Evolutionary conservation across 2,329 filamentous ascomycete genomes (phyloP).

Genomic region (Colletotrichum karsti): DNA sequence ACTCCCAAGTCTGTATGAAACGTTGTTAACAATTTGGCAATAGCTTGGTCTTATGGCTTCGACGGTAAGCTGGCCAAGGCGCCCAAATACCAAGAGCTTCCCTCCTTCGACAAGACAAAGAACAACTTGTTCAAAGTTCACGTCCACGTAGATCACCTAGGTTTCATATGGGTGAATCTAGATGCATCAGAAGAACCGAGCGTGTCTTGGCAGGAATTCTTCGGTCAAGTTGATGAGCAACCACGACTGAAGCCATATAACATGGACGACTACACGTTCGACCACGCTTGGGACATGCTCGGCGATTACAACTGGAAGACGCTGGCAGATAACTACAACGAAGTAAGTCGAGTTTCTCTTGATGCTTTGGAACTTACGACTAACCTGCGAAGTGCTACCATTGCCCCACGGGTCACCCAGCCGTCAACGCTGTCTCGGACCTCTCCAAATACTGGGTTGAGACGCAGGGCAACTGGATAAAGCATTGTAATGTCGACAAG

Average conservation of each 20-base stretch:
- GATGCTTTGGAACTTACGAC: too few species aligned
- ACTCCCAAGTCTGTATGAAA: rapidly evolving
- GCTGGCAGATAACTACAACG: not conserved
- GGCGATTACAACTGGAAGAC: not conserved
- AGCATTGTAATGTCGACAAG: constrained; percentile 46
- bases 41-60: not conserved
- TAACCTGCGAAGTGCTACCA: not conserved
- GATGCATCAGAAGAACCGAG: not conserved
- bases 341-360: not conserved
- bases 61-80: not conserved
- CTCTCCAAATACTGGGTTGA: constrained; percentile 52
- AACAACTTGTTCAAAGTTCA: not conserved
- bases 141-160: not conserved
- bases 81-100: not conserved
- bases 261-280: not conserved
- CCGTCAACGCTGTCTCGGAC: constrained; percentile 50
- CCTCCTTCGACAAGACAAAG: not conserved
- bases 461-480: constrained; percentile 41
- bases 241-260: not conserved
- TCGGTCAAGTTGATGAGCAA: not conserved
- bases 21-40: rapidly evolving
- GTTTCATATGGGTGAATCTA: not conserved
- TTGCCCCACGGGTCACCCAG: constrained; percentile 52
- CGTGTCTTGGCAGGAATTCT: not conserved
- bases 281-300: not conserved